Base-by-base conservation (phyloP, 225 moss, liverwort and hornwort genomes). In the Neckera pumila region DNA sequence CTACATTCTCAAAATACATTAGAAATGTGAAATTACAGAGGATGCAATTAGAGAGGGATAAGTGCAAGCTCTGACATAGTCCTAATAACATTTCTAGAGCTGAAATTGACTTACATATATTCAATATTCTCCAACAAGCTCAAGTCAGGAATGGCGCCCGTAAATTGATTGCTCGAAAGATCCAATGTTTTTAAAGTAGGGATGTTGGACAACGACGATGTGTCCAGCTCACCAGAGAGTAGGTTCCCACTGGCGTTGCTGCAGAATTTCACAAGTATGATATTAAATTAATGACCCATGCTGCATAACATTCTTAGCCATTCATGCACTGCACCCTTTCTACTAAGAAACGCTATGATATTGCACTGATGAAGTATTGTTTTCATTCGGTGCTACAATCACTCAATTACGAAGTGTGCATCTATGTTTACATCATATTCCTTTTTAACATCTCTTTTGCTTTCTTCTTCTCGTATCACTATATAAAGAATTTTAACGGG, bases 131-230 rank as follows among this genome's bases (percentile, higher is more conserved):
- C 74, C 89, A 91, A 83, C 36, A 85, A 89, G 87, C 93, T 88
- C 85, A 93, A 88, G 53, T 93, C 91, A 76, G 93, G 93, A 72
- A 93, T 88, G 43, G 87, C 33, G 61, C 93, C 90, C 11, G 73
- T 54, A 45, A 93, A 93, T 60, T 90, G 87, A 75, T 93, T 93
- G 22, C 76, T 90, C 36, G 93, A 93, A 73, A 93, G 91, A 66
- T 93, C 93, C 87, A 93, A 93, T 34, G 60, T 66, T 54, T 21
- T 89, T 25, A 91, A 66, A 23, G 86, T 56, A 38, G 92, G 65
- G 53, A 91, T 71, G 84, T 88, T 88, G 54, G 89, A 93, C 54
- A 93, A 61, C 85, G 71, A 45, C 15, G 83, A 79, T 40, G 75
- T 16, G 49, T 80, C 59, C 17, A 92, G 76, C 53, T 80, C 83